These are phyloP conservation scores for Penicillium bialowiezense DNA, from an alignment of 495 filamentous ascomycete species.

Conservation along the genomic window DNA sequence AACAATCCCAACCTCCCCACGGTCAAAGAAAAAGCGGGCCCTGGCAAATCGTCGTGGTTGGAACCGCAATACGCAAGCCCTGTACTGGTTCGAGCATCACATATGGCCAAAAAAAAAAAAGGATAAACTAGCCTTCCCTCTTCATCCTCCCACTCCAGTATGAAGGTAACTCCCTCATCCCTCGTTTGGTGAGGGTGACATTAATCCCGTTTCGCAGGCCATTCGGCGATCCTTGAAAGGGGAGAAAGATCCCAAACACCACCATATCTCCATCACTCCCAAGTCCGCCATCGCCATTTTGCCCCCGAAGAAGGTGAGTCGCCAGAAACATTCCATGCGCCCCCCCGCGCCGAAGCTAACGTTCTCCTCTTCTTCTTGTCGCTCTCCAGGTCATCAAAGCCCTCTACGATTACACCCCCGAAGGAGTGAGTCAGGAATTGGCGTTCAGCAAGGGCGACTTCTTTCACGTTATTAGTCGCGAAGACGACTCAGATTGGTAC, in stretches of 20 bases:
- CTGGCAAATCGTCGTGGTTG: constrained; percentile 17
- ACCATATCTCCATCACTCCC: constrained; percentile 83
- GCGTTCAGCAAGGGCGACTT: constrained; percentile 93
- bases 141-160: constrained; percentile 15
- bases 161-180: constrained; percentile 23
- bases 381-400: constrained; percentile 84
- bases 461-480: constrained; percentile 95
- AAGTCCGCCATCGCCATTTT: constrained; percentile 94
- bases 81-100: background rate
- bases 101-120: constrained; percentile 1
- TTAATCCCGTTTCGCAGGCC: constrained; percentile 49
- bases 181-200: constrained; percentile 10
- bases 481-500: constrained; percentile 95
- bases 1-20: background rate
- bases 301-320: constrained; percentile 88
- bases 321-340: too few species aligned
- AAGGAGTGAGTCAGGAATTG: constrained; percentile 67
- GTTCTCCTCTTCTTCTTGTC: too few species aligned
- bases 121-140: constrained; percentile 9
- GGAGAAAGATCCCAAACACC: constrained; percentile 70
- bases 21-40: constrained; percentile 14
- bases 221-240: constrained; percentile 84
- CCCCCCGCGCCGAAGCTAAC: too few species aligned
- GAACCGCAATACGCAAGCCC: constrained; percentile 19
- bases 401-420: constrained; percentile 85